phyloP scores from a whole-genome alignment of 2,329 filamentous ascomycete species.

The Furcasterigmium furcatum region DNA sequence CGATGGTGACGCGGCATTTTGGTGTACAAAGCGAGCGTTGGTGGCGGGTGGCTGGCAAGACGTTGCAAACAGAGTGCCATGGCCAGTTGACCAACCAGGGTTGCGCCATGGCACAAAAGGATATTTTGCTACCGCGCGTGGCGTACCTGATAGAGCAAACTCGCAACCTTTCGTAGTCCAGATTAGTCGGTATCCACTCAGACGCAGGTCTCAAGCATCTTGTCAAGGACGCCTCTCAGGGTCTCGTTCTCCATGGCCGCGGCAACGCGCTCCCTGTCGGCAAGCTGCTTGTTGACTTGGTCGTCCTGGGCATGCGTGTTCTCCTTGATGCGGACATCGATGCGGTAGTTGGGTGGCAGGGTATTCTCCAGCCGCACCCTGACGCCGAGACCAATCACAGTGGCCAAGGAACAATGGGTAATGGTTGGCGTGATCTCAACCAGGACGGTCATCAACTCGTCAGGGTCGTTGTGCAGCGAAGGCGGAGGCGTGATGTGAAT shows the following conservation, averaged over 20 bases:
- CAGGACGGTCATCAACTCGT: slow-evolving; percentile 67
- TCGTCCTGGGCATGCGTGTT: slow-evolving; percentile 94
- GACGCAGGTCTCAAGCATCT: slow-evolving; percentile 87
- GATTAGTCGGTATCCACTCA: too few species aligned
- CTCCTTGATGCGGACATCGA: slow-evolving; percentile 93
- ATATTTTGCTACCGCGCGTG: too few species aligned
- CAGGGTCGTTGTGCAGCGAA: slow-evolving; percentile 45
- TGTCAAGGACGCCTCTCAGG: slow-evolving; percentile 80
- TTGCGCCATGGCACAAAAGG: too few species aligned
- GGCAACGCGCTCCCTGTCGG: slow-evolving; percentile 93
- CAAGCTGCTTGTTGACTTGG: slow-evolving; percentile 94
- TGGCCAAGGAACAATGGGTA: slow-evolving; percentile 93
- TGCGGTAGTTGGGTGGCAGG: slow-evolving; percentile 83
- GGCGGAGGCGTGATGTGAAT: slow-evolving; percentile 74
- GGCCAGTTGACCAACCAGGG: too few species aligned
- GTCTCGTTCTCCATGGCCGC: slow-evolving; percentile 93
- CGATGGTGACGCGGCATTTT: too few species aligned
- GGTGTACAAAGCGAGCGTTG: too few species aligned
- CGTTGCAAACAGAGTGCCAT: too few species aligned
- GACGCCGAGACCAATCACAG: slow-evolving; percentile 91
- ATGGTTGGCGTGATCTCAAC: slow-evolving; percentile 95
- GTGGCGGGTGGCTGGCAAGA: too few species aligned
- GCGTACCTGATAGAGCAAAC: too few species aligned
- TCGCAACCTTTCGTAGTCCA: too few species aligned
- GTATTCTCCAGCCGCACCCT: slow-evolving; percentile 88